Conservation (phyloP, 225 moss, liverwort and hornwort species). For the Pseudoscleropodium purum region DNA sequence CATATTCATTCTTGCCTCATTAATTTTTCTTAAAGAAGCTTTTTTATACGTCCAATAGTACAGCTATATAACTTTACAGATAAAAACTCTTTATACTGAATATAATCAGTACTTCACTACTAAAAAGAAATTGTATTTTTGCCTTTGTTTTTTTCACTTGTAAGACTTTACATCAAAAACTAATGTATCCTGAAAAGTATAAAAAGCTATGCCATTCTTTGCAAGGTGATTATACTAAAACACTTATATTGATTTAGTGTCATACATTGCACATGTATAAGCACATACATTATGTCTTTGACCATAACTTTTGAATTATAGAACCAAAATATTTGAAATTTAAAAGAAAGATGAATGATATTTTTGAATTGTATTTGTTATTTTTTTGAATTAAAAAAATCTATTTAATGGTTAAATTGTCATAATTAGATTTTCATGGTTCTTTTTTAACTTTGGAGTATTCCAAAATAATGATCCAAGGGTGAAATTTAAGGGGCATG, state of each 20-base stretch:
- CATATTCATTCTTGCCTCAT: no score
- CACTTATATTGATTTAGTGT: neutral
- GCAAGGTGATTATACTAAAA: neutral
- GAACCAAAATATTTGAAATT: neutral
- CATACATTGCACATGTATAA: neutral
- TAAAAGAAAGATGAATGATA: accelerated
- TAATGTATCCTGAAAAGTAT: no score
- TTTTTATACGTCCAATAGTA: no score
- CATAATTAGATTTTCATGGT: neutral
- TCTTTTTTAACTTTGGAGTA: neutral
- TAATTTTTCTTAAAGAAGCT: no score
- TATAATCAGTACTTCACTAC: no score
- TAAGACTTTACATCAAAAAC: no score
- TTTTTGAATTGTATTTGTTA: neutral
- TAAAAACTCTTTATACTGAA: no score
- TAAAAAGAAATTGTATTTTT: no score
- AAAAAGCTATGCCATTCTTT: no score
- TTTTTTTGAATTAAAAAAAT: neutral
- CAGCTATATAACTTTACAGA: no score
- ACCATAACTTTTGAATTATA: neutral
- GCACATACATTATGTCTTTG: neutral
- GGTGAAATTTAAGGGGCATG: neutral
- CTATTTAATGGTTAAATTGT: neutral
- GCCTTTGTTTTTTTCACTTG: no score
- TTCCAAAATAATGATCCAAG: neutral